Evolutionary conservation across 768 basidiomycete species (phyloP), one percentile per base, ranked within the genome.

Genomic region (Russula earlei): DNA sequence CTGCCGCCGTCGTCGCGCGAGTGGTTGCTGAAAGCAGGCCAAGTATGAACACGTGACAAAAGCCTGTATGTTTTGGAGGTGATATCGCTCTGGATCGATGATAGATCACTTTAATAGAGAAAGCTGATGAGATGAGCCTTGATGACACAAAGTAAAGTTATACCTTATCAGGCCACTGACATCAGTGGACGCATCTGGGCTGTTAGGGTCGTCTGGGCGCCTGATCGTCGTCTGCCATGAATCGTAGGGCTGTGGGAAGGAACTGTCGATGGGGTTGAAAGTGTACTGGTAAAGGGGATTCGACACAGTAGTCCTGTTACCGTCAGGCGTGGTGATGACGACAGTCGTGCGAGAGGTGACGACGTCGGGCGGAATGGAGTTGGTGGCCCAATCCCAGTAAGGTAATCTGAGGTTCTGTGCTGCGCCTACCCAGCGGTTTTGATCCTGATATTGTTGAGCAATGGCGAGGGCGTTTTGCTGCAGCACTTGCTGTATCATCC

Each of bases 361-460:
- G 53, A 72, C 68, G 1, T 63, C 51, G 3, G 76, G 75, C 37
- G 72, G 73, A 8, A n/a, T 2, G 34, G 12, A 4, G 4, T 70
- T 67, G 3, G 36, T 38, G 2, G 76, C 75, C 77, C 77, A 78
- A 63, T 78, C 77, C 77, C 76, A 78, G 66, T 71, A 78, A 1
- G 75, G 75, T 43, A 68, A 65, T 19, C 75, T 70, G 9, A 75
- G 63, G n/a, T 64, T 49, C 17, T 42, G 27, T 5, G 75, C 75
- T 0, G 71, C 73, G 24, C 65, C 49, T 20, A 63, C 54, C 71
- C 72, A 75, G 10, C 20, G 54, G 0, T 49, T 49, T 6, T 31
- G 34, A 44, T 49, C 67, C 4, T 42, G 22, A 64, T 78, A 79
- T 2, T 64, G 70, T 17, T 63, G 59, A 1, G 77, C 78, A 22